Conservation (phyloP, 192 early-diverging fungal genomes). For the Coemansia sp. region DNA sequence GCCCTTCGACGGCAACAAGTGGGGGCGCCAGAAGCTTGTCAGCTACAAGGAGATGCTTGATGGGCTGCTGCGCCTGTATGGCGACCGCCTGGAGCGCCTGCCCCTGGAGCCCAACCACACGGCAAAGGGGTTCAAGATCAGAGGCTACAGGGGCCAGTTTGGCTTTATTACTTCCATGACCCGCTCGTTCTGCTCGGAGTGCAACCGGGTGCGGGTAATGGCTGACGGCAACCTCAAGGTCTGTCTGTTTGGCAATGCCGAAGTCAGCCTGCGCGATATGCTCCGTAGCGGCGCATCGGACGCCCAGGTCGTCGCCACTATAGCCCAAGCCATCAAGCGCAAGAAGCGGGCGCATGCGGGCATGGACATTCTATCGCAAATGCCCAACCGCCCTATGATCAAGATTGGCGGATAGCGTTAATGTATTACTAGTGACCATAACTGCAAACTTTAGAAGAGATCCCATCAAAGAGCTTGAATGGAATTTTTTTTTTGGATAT, state of each 20-base stretch:
- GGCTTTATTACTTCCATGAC: conserved; percentile 99
- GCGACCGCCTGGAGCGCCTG: conserved; percentile 58
- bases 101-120: conserved; percentile 83
- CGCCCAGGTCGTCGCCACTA: conserved; percentile 65
- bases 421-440: conserved; percentile 1
- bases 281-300: conserved; percentile 64
- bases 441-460: neutral
- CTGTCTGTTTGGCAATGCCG: conserved; percentile 91
- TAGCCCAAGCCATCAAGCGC: conserved; percentile 75
- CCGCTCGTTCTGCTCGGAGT: conserved; percentile 93
- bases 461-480: no score
- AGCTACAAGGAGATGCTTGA: conserved; percentile 77
- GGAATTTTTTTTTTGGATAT: neutral
- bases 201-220: conserved; percentile 88
- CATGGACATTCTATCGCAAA: conserved; percentile 73
- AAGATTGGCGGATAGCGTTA: conserved; percentile 78
- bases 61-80: conserved; percentile 57
- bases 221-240: conserved; percentile 94
- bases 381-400: conserved; percentile 94
- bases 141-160: conserved; percentile 81
- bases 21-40: conserved; percentile 80
- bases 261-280: conserved; percentile 81
- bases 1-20: conserved; percentile 96
- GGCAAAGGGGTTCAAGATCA: conserved; percentile 64
- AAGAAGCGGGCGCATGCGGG: conserved; percentile 96